phyloP scores from a whole-genome alignment of 176 grass and related monocot species.

The Avena insularis region DNA sequence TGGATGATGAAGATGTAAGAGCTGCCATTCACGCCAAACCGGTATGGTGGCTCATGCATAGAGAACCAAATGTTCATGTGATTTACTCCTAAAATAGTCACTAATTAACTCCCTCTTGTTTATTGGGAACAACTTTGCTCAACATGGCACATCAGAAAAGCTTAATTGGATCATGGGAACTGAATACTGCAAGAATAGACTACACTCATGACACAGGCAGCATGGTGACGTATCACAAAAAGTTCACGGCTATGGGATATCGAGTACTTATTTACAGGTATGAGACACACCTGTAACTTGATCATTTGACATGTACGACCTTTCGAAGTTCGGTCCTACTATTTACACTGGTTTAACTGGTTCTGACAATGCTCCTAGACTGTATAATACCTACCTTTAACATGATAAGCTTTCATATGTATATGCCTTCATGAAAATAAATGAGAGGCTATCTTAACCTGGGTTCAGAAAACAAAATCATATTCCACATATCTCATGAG shows the following conservation, averaged over 20 bases:
- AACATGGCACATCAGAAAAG: constrained; percentile 48
- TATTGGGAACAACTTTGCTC: neutral
- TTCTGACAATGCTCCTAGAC: neutral
- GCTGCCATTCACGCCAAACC: constrained; percentile 69
- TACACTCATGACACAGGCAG: constrained; percentile 51
- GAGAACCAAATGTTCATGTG: neutral
- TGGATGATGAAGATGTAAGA: constrained; percentile 77
- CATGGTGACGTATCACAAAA: constrained; percentile 72
- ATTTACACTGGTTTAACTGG: neutral
- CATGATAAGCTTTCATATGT: neutral
- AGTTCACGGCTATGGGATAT: constrained; percentile 62
- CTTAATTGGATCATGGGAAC: constrained; percentile 61
- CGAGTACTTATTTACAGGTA: constrained; percentile 72
- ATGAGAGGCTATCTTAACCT: no score
- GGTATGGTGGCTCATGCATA: constrained; percentile 35
- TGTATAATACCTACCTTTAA: neutral
- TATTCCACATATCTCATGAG: neutral
- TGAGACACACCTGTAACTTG: neutral
- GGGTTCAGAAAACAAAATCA: no score
- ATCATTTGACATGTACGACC: neutral
- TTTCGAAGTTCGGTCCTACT: neutral
- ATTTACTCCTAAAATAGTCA: neutral
- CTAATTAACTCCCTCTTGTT: constrained; percentile 26
- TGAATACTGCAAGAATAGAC: constrained; percentile 63
- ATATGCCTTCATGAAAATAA: no score